Evolutionary conservation across 192 early-diverging fungal species (phyloP), one percentile per base, ranked within the genome.

Genomic region (Borealophlyctis nickersoniae): DNA sequence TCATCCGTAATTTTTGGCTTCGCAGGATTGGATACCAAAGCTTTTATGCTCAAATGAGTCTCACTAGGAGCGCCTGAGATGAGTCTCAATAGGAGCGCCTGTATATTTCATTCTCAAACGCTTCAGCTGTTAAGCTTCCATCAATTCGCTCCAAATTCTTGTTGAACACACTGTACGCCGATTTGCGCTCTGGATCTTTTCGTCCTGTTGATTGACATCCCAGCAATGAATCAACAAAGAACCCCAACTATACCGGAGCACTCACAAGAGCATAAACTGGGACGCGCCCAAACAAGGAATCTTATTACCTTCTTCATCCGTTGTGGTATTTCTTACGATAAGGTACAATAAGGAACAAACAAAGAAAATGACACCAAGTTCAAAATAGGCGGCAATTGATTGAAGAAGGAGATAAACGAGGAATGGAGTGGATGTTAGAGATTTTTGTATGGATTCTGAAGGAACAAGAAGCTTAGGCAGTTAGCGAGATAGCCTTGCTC

Each of bases 61-160:
- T n/a, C n/a, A n/a, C n/a, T n/a, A n/a, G n/a, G n/a, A n/a, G n/a
- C n/a, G n/a, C n/a, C n/a, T n/a, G n/a, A n/a, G n/a, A n/a, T n/a
- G n/a, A n/a, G n/a, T n/a, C n/a, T n/a, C 39, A 45, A 45, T 13
- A 45, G 7, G 9, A 45, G 9, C 39, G 39, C 19, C 39, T 45
- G 19, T 45, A 45, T 13, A 58, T 58, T 19, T 58, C 56, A 24
- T 58, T 58, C 28, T 58, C 56, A 58, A 58, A 58, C 35, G 26
- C 28, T 32, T 58, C 56, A 28, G 56, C 56, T 13, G 56, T 58
- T 19, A 58, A 30, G 23, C 31, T 58, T 4, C 56, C 56, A 30
- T 58, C 56, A 9, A 58, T 4, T 4, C 56, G 29, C 30, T 36
- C 35, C 14, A 58, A 9, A 16, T 32, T 23, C 4, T 28, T 32